Evolutionary conservation across 768 basidiomycete genomes (phyloP), one percentile per base, ranked within the genome.

Genomic region (Suillus subalutaceus): DNA sequence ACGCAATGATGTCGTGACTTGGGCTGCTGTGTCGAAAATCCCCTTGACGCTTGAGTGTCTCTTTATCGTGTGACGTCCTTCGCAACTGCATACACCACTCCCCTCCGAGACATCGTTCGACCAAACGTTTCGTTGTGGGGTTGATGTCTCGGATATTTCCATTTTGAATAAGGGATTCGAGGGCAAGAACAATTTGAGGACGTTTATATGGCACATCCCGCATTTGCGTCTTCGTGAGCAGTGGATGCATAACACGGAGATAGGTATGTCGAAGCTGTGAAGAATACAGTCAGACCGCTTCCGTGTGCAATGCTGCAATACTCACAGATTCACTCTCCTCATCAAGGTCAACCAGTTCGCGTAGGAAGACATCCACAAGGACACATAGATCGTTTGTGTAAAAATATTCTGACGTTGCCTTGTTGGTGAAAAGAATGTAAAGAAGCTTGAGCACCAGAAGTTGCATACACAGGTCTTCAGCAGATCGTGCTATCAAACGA

Each of bases 351-450:
- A 88, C 86, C 59, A 99, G 80, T 75, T 98, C 97, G 46, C 97
- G 88, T n/a, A 99, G 83, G 72, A 99, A 98, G 1, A 99, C 97
- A 72, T 99, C 97, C 15, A 99, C 94, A 16, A 99, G 83, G 4
- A 99, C 97, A 71, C 94, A 87, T 40, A 99, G 83, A 72, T 99
- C 97, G 73, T 99, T 99, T 18, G 96, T 98, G 78, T 97, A 99
- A 73, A 99, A 99, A 76, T 94, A 99, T 75, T 99, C 96, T 6
- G 91, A 90, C 13, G 95, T 96, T 40, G 90, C 94, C 68, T 90
- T 89, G 2, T 94, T 97, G 18, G 95, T 97, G 76, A 98, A 99
- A 12, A 99, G 85, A 8, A 98, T 86, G 75, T 97, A 99, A 2
- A 99, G 85, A 48, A 98, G 85, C 78, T 99, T 99, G 72, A 99